These are phyloP conservation scores for Nidula niveotomentosa DNA, from an alignment of 1,284 basidiomycete species.

Conservation along the genomic window DNA sequence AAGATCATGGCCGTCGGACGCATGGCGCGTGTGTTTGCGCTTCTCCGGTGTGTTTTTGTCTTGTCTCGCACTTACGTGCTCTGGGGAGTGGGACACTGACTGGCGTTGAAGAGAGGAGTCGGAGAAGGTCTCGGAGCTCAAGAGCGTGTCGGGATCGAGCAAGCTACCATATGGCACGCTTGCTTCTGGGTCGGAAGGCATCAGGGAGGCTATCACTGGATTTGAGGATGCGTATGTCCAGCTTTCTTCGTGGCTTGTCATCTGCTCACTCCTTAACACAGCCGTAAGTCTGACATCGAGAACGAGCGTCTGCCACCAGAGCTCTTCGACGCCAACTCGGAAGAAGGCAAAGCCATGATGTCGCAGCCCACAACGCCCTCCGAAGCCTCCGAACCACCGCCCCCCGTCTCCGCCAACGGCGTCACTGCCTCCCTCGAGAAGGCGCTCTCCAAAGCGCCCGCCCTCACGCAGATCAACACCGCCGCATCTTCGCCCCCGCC, in stretches of 20 bases:
- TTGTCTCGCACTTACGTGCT: background rate
- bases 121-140: constrained; percentile 89
- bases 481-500: constrained; percentile 16
- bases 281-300: constrained; percentile 87
- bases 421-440: constrained; percentile 52
- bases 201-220: constrained; percentile 79
- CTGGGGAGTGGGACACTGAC: background rate
- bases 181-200: constrained; percentile 54
- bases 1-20: constrained; percentile 98
- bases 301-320: constrained; percentile 97
- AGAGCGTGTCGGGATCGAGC: constrained; percentile 26
- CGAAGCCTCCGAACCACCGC: constrained; percentile 41
- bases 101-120: constrained; percentile 79
- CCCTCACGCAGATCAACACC: constrained; percentile 28
- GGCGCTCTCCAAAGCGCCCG: constrained; percentile 39
- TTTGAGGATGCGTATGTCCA: constrained; percentile 89
- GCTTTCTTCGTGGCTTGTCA: constrained; percentile 2
- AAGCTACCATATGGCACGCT: constrained; percentile 44
- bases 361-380: constrained; percentile 53
- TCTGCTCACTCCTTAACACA: constrained; percentile 51
- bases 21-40: constrained; percentile 94
- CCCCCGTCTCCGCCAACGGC: constrained; percentile 52
- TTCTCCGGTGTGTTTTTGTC: constrained; percentile 73
- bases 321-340: constrained; percentile 85
- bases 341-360: constrained; percentile 68